Conservation (phyloP, 371 early-diverging fungal genomes). For the Massospora cicadina region DNA sequence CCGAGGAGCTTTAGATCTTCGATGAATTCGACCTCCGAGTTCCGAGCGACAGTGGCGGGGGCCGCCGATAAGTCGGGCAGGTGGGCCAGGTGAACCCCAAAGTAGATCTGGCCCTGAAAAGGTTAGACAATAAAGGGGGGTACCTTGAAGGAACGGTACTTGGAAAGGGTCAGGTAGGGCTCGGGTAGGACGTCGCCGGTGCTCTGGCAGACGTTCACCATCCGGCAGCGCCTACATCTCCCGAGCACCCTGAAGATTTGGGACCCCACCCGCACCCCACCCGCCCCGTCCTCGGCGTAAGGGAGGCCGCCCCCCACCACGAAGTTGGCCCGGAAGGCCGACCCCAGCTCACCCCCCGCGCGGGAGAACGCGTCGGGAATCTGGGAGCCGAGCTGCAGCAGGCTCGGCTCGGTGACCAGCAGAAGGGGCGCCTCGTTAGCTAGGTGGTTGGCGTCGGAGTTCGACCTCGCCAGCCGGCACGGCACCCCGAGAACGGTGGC, state of each 20-base stretch:
- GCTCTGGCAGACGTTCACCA: neutral
- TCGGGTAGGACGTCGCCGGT: neutral
- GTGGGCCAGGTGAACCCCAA: neutral
- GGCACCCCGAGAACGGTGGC: conserved; percentile 28
- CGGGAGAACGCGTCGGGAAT: neutral
- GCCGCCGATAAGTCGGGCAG: neutral
- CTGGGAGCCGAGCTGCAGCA: conserved; percentile 4
- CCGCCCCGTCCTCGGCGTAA: neutral
- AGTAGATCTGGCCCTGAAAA: neutral
- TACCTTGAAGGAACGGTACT: neutral
- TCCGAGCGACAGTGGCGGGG: too few relatives aligned
- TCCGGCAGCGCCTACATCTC: neutral
- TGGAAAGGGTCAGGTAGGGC: neutral
- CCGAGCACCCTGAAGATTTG: neutral
- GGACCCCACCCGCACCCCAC: neutral
- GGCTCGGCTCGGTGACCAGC: conserved; percentile 1
- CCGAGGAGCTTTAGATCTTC: too few relatives aligned
- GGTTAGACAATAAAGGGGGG: neutral
- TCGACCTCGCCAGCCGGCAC: conserved; percentile 25
- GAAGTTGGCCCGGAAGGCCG: neutral
- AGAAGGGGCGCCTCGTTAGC: conserved; percentile 6
- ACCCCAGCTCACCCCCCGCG: neutral
- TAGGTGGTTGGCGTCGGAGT: neutral
- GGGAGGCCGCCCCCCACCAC: neutral
- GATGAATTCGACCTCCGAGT: too few relatives aligned